Evolutionary conservation across 768 basidiomycete species (phyloP), one percentile per base, ranked within the genome.

Genomic region (Termitomyces sp.): DNA sequence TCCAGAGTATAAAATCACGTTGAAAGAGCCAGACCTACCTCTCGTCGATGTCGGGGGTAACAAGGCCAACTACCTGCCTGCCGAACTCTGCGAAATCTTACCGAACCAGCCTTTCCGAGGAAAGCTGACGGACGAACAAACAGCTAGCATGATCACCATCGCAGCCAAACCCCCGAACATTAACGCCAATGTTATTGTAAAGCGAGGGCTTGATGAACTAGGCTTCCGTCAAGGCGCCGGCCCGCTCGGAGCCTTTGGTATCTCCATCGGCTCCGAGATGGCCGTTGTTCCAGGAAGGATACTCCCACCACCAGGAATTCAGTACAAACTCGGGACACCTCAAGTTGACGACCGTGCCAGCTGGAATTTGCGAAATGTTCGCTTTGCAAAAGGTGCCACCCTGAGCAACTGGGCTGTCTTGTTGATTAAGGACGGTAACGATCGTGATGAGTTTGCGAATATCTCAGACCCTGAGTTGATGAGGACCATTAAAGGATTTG

Each of bases 311-410:
- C 92, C 91, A 0, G 70, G 66, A 4, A 73, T 93, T 64, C 77
- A 75, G 49, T 94, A 94, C 63, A 85, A 82, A 53, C 61, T 54
- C 65, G 77, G 67, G 67, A 73, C 56, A 47, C 76, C 70, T 56
- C 69, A 53, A 52, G 69, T 80, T n/a, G 82, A 91, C 57, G 80
- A 77, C 35, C 80, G 82, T n/a, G 92, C 88, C 0, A 82, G 83
- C 63, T 93, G 91, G 91, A 93, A 93, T 62, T 74, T 93, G 59
- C 80, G 81, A 50, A 77, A 79, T 47, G 79, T 88, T 64, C 83
- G 80, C 63, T 93, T 93, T 66, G 73, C 82, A 3, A 71, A 68
- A 28, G 88, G 88, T 10, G 83, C 76, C 7, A 71, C 65, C 14
- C 70, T 93, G 51, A 74, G 75, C 26, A 82, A 81, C 26, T 91